A percentile compares a stretch with the other conserved stretches of the same genome.
phyloP scores from a whole-genome alignment of 2,329 filamentous ascomycete species.

The Aspergillus puulaauensis region DNA sequence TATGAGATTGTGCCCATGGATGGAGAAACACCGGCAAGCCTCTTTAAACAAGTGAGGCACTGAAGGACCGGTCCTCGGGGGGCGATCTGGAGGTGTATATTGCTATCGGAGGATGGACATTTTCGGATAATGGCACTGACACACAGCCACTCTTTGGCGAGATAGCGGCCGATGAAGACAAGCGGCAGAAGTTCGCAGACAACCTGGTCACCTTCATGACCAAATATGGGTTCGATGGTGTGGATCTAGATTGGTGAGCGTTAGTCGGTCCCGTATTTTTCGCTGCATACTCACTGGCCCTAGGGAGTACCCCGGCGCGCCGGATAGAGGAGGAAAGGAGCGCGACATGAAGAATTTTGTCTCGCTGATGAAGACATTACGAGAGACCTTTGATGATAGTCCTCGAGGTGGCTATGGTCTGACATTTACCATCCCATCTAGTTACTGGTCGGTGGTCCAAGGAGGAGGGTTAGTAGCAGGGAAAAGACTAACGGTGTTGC shows the following conservation, averaged over 20 bases:
- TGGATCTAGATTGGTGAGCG: constrained; percentile 20
- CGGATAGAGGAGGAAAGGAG: constrained; percentile 14
- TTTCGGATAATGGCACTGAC: constrained; percentile 4
- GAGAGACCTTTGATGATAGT: constrained; percentile 1
- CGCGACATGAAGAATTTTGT: constrained; percentile 6
- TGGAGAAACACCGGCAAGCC: constrained; percentile 7
- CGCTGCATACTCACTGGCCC: neutral
- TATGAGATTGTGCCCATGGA: neutral
- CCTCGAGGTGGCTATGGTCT: neutral
- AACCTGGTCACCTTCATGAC: constrained; percentile 15
- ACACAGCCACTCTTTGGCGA: constrained; percentile 12
- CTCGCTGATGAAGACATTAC: constrained; percentile 13
- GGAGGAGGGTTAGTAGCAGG: too few relatives aligned
- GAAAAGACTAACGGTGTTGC: too few relatives aligned
- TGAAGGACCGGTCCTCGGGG: neutral
- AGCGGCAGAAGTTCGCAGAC: constrained; percentile 11
- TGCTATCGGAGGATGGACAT: constrained; percentile 19
- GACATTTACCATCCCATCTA: constrained; percentile 12
- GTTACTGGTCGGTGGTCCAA: constrained; percentile 1
- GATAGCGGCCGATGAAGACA: constrained; percentile 10
- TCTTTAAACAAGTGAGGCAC: neutral
- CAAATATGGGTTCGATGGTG: constrained; percentile 20
- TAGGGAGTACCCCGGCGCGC: constrained; percentile 7
- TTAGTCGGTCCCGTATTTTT: too few relatives aligned
- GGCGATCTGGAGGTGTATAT: constrained; percentile 13